These are phyloP conservation scores for Limonomyces culmigenus DNA, from an alignment of 1,284 basidiomycete species.

Conservation along the genomic window DNA sequence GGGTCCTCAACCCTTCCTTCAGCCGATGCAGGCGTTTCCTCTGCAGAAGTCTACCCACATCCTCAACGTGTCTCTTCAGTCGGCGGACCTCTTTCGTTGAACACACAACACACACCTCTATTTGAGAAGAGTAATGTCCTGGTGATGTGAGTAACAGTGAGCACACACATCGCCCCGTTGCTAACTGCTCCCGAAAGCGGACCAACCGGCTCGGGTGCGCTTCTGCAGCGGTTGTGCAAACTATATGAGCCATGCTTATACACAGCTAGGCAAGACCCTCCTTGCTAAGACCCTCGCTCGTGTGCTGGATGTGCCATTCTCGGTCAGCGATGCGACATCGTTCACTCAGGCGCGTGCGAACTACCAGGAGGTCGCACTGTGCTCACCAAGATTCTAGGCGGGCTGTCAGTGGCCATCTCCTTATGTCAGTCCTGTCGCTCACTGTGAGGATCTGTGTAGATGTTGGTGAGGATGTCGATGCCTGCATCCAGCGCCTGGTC, in stretches of 20 bases:
- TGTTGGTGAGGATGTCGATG: slow-evolving; percentile 90
- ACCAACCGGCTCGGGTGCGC: slow-evolving; percentile 74
- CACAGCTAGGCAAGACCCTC: slow-evolving; percentile 80
- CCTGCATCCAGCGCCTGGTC: slow-evolving; percentile 71
- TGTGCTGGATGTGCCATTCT: slow-evolving; percentile 83
- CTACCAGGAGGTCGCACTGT: slow-evolving; percentile 2
- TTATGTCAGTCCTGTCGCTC: slow-evolving; percentile 1
- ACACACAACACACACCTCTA: slow-evolving; percentile 21
- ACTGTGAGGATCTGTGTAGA: slow-evolving; percentile 26
- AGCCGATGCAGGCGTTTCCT: slow-evolving; percentile 17
- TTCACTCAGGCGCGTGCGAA: slow-evolving; percentile 48
- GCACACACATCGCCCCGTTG: slow-evolving; percentile 3
- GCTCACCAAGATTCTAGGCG: slow-evolving; percentile 27
- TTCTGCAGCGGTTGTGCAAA: too few species aligned
- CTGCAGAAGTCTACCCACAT: slow-evolving; percentile 41
- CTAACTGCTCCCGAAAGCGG: slow-evolving; percentile 36
- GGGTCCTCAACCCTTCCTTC: background rate
- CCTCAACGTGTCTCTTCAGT: slow-evolving; percentile 18
- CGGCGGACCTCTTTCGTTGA: too few species aligned
- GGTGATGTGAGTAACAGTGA: slow-evolving; percentile 43
- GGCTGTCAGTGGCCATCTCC: slow-evolving; percentile 46
- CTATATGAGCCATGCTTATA: too few species aligned
- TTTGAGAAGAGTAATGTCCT: slow-evolving; percentile 93
- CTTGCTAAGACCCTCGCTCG: slow-evolving; percentile 74
- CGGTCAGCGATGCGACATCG: slow-evolving; percentile 72